Base-by-base conservation (phyloP, 75 land plant species). In the Cupressus sempervirens region DNA sequence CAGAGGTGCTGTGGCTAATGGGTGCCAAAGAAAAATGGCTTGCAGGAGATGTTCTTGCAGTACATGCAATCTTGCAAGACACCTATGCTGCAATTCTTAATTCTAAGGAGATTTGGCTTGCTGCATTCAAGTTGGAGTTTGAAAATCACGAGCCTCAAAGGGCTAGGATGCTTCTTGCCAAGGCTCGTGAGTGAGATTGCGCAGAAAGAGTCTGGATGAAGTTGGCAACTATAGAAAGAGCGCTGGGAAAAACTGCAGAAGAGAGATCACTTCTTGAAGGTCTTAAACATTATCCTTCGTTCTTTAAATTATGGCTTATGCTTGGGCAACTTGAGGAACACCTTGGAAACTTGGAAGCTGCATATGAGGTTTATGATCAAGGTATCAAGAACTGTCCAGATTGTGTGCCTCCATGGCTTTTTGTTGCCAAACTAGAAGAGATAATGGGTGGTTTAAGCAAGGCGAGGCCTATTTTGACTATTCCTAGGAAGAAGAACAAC, bases 1-100 rank as follows among this genome's bases (percentile, higher is more conserved):
- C 99, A 68, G 99, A 97, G 82, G 98, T 96, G 68, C 53, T 97
- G 38, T 97, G 99, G 99, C 90, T 97, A 77, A 97, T 97, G 95
- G 99, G 96, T 83, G 98, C 99, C 41, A 97, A 97, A 72, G 99
- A 97, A 86, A 97, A 96, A 73, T 97, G 99, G 99, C 93, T 97
- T 81, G 98, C 98, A 76, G 98, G 95, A 9, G 99, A 97, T 91
- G 99, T 97, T 46, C 98, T 93, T 14, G 88, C 94, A 18, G 98
- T 96, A 50, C 87, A 94, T 76, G 96, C 93, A n/a, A 94, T 96
- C 82, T 92, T 97, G 67, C 92, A 93, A 62, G 96, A 95, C 85
- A 96, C 99, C 2, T 95, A 95, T 92, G 98, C 93, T 84, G 98
- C 99, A 12, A 95, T 97, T 30, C 96, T 98, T 2, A 90, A 93